phyloP scores from a whole-genome alignment of 2,329 filamentous ascomycete genomes.

The Torrubiella hemipterigena region DNA sequence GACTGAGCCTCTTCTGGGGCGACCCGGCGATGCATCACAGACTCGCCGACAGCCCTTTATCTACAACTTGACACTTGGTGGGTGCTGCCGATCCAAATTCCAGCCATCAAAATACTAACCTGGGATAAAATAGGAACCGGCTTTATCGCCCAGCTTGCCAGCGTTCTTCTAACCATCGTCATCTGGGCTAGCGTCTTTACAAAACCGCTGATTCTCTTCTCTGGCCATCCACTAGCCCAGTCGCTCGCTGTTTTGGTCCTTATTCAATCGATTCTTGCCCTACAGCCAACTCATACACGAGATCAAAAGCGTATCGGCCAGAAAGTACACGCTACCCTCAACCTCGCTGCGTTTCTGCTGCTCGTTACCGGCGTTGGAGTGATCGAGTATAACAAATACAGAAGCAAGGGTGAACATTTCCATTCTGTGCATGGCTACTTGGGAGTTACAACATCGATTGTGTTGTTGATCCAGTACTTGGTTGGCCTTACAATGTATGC shows the following conservation, averaged over 20 bases:
- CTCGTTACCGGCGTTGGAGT: slow-evolving; percentile 54
- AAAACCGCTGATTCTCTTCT: slow-evolving; percentile 66
- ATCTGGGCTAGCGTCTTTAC: slow-evolving; percentile 70
- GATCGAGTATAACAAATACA: slow-evolving; percentile 77
- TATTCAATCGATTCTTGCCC: slow-evolving; percentile 67
- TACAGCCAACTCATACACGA: slow-evolving; percentile 76
- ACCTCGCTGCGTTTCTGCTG: slow-evolving; percentile 48
- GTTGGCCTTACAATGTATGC: slow-evolving; percentile 80
- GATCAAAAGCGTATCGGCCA: slow-evolving; percentile 56
- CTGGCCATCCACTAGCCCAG: slow-evolving; percentile 68
- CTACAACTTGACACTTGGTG: slow-evolving; percentile 66
- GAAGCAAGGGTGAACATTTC: slow-evolving; percentile 58
- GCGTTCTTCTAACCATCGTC: slow-evolving; percentile 60
- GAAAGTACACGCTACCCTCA: slow-evolving; percentile 56
- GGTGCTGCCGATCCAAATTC: too few relatives aligned
- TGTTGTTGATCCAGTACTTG: slow-evolving; percentile 60
- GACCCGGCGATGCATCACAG: slow-evolving; percentile 63
- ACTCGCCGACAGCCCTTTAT: slow-evolving; percentile 48
- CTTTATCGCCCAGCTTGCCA: slow-evolving; percentile 66
- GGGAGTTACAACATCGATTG: slow-evolving; percentile 61
- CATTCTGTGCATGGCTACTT: slow-evolving; percentile 71
- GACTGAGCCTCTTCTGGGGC: slow-evolving; percentile 33
- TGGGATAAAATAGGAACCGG: slow-evolving; percentile 54
- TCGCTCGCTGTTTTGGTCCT: slow-evolving; percentile 59
- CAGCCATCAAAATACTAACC: background rate